phyloP scores from a whole-genome alignment of 2,329 filamentous ascomycete genomes.

The Talaromyces verruculosus region DNA sequence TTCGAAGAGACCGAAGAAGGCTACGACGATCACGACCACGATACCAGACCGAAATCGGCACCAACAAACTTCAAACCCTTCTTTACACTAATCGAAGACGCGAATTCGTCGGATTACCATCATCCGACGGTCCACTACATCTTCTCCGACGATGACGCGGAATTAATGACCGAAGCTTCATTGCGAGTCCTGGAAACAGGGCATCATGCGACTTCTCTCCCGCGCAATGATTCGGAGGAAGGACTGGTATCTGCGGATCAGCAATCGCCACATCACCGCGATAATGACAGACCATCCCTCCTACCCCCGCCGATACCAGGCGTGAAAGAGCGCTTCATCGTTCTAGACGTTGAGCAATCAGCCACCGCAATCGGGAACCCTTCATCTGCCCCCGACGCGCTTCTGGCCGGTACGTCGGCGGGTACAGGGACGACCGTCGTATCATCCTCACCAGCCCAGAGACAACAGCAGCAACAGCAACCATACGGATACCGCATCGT shows the following conservation, averaged over 20 bases:
- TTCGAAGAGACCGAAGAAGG: not conserved
- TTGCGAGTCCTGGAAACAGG: conserved; percentile 55
- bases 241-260: not conserved
- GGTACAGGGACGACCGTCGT: conserved; percentile 25
- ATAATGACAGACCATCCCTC: conserved; percentile 30
- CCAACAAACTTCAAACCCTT: conserved; percentile 67
- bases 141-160: conserved; percentile 86
- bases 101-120: conserved; percentile 68
- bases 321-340: conserved; percentile 56
- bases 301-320: conserved; percentile 51
- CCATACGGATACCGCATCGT: conserved; percentile 54
- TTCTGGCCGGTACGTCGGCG: conserved; percentile 21
- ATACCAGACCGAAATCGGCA: conserved; percentile 25
- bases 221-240: conserved; percentile 27
- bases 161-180: conserved; percentile 68
- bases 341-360: conserved; percentile 54
- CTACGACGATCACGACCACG: not conserved
- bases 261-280: not conserved
- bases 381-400: conserved; percentile 23
- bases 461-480: conserved; percentile 25
- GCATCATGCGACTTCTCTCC: conserved; percentile 28
- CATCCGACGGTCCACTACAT: conserved; percentile 90
- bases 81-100: conserved; percentile 81
- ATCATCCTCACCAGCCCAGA: conserved; percentile 28
- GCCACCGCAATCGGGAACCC: conserved; percentile 12